Conservation (phyloP, 2,329 filamentous ascomycete species). For the Plenodomus biglobosus region DNA sequence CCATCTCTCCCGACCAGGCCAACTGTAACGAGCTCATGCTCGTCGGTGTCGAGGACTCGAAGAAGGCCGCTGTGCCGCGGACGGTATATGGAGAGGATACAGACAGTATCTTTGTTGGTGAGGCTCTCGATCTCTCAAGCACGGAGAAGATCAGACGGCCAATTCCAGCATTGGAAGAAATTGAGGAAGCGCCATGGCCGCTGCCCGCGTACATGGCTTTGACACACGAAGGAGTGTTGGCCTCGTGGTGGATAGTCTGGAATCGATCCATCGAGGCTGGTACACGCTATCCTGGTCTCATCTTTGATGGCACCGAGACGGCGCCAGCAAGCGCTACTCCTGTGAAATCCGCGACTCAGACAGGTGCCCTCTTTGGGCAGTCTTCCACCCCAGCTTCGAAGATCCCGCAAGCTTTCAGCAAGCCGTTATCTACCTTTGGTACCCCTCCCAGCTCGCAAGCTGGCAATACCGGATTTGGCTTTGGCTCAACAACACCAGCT, state of each 20-base stretch:
- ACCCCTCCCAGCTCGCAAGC: conserved; percentile 17
- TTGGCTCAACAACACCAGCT: conserved; percentile 9
- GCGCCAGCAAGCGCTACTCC: conserved; percentile 30
- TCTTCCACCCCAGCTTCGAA: conserved; percentile 11
- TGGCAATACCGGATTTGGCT: conserved; percentile 8
- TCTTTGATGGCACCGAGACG: conserved; percentile 43
- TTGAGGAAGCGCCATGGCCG: conserved; percentile 76
- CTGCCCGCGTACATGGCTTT: conserved; percentile 81
- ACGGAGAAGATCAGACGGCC: conserved; percentile 77
- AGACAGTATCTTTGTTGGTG: conserved; percentile 78
- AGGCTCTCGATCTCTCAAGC: conserved; percentile 80
- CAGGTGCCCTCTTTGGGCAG: conserved; percentile 17
- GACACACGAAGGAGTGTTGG: conserved; percentile 84
- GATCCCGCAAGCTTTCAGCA: conserved; percentile 9
- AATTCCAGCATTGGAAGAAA: conserved; percentile 73
- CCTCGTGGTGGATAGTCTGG: conserved; percentile 90
- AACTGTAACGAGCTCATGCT: conserved; percentile 71
- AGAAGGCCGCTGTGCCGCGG: conserved; percentile 65
- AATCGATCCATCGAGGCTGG: conserved; percentile 78
- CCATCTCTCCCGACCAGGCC: conserved; percentile 63
- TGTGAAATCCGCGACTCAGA: conserved; percentile 17
- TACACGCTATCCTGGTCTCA: conserved; percentile 71
- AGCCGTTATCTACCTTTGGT: conserved; percentile 28
- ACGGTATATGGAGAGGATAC: conserved; percentile 45
- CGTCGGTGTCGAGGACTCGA: conserved; percentile 73